Evolutionary conservation across 805 yeast genomes (phyloP).

Genomic region (Pichia cephalocereana): DNA sequence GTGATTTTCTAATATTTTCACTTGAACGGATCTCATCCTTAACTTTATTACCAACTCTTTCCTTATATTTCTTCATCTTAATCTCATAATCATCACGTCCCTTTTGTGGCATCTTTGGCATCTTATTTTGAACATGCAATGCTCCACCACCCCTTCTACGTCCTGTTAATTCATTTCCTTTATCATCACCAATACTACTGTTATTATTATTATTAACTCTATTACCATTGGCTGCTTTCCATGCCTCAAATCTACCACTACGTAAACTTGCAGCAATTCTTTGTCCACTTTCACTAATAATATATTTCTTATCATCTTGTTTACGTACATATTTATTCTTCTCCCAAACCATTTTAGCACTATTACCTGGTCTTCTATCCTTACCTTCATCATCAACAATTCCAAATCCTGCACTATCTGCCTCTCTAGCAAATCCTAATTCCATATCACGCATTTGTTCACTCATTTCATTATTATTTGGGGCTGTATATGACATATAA

Average conservation of each 20-base stretch:
- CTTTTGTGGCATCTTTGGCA: conserved; percentile 90
- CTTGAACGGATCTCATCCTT: conserved; percentile 55
- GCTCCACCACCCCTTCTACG: conserved; percentile 39
- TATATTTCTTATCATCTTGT: conserved; percentile 76
- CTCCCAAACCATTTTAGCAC: conserved; percentile 80
- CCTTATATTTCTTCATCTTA: conserved; percentile 74
- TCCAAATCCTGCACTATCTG: conserved; percentile 80
- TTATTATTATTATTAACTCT: conserved; percentile 35
- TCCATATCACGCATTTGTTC: conserved; percentile 53
- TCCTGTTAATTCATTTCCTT: conserved; percentile 25
- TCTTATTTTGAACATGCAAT: conserved; percentile 63
- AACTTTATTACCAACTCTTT: conserved; percentile 70
- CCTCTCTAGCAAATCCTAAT: conserved; percentile 61
- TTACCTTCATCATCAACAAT: conserved; percentile 62
- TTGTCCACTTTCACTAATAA: conserved; percentile 92
- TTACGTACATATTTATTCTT: conserved; percentile 82
- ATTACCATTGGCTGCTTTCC: conserved; percentile 69
- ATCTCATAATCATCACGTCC: conserved; percentile 75
- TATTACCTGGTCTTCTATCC: conserved; percentile 39
- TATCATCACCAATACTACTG: conserved; percentile 20
- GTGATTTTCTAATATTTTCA: conserved; percentile 69
- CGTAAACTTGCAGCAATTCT: conserved; percentile 84
- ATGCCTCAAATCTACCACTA: conserved; percentile 85
- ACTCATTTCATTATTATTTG: conserved; percentile 66
- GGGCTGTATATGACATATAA: conserved; percentile 85